A percentile compares a stretch with the other conserved stretches of the same genome.
These are phyloP conservation scores for Nemophila menziesii DNA, from an alignment of 257 asterid species.

Conservation along the genomic window DNA sequence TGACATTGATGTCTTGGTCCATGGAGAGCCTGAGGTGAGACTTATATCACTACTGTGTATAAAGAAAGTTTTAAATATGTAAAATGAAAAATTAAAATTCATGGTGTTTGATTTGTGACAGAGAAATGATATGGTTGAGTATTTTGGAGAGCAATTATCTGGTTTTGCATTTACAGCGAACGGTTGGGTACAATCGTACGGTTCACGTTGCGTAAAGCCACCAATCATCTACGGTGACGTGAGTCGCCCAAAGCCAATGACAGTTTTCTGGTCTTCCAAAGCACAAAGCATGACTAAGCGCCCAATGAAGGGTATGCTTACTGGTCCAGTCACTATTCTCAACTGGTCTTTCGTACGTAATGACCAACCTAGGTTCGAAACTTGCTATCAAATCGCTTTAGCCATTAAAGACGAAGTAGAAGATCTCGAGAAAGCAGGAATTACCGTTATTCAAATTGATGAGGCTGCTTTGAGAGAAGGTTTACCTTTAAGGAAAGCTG, in stretches of 20 bases:
- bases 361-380: constrained; percentile 94
- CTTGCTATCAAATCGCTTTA: constrained; percentile 92
- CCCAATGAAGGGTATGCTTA: constrained; percentile 99
- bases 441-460: constrained; percentile 86
- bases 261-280: constrained; percentile 90
- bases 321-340: constrained; percentile 97
- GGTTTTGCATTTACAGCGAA: constrained; percentile 95
- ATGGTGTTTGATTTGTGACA: constrained; percentile 21
- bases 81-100: not conserved
- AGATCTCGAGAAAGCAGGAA: constrained; percentile 94
- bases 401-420: constrained; percentile 98
- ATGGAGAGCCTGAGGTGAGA: constrained; percentile 95
- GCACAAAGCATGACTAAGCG: constrained; percentile 99
- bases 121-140: constrained; percentile 99
- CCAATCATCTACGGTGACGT: constrained; percentile 98
- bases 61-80: not conserved
- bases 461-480: constrained; percentile 99
- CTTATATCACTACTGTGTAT: not conserved
- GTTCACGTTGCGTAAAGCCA: constrained; percentile 98
- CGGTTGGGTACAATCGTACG: constrained; percentile 98
- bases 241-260: constrained; percentile 96
- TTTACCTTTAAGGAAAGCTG: constrained; percentile 84
- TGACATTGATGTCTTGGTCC: constrained; percentile 96
- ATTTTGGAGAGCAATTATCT: constrained; percentile 95
- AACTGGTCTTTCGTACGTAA: constrained; percentile 97